Conservation (phyloP, 306 rosid genomes). For the Hippophae rhamnoides region DNA sequence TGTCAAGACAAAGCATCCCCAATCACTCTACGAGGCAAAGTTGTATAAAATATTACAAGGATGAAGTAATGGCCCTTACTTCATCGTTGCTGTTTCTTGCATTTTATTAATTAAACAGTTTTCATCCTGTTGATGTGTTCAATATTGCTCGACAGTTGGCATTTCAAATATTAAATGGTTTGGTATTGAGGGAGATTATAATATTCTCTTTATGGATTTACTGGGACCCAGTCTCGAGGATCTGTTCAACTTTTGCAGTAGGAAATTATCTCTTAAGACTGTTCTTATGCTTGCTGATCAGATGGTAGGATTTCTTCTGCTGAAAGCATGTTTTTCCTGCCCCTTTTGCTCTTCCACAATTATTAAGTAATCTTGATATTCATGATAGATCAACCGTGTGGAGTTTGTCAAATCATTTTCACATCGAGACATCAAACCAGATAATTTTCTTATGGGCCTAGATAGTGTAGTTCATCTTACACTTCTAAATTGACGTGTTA, state of each 20-base stretch:
- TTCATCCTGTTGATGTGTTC: conserved; percentile 20
- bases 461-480: too few species aligned
- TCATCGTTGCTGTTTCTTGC: conserved; percentile 16
- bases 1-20: conserved; percentile 95
- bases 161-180: conserved; percentile 76
- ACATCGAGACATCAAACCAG: conserved; percentile 95
- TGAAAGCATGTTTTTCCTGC: conserved; percentile 3
- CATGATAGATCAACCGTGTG: conserved; percentile 69
- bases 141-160: conserved; percentile 62
- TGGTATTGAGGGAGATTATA: conserved; percentile 92
- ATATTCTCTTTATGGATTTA: conserved; percentile 93
- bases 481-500: too few species aligned
- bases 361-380: conserved; percentile 4
- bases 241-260: conserved; percentile 84
- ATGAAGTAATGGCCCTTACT: conserved; percentile 65
- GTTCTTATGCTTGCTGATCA: conserved; percentile 99
- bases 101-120: background rate
- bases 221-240: conserved; percentile 98
- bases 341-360: background rate
- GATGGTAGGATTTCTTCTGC: conserved; percentile 50
- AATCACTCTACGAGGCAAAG: conserved; percentile 82
- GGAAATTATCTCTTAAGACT: conserved; percentile 89
- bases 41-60: conserved; percentile 89
- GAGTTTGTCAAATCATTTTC: conserved; percentile 83
- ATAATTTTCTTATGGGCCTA: conserved; percentile 89